A percentile compares a stretch with the other conserved stretches of the same genome.
phyloP scores from a whole-genome alignment of 2,329 filamentous ascomycete species.

The Sporothrix brunneoviolacea region DNA sequence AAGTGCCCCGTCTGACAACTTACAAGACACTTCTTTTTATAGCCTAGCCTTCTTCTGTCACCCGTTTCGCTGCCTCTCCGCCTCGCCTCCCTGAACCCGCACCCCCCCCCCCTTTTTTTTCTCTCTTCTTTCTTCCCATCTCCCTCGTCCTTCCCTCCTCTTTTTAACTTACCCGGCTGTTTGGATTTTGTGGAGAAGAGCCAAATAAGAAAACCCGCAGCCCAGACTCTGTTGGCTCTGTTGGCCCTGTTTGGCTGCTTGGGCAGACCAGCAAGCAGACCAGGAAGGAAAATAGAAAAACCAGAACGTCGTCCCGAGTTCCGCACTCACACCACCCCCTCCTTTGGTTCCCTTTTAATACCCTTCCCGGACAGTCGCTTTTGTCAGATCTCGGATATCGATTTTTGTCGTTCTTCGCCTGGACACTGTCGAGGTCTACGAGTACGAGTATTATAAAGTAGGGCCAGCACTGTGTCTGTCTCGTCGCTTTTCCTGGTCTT shows the following conservation, averaged over 20 bases:
- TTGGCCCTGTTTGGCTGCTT: not conserved
- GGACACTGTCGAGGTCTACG: no score
- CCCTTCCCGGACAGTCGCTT: not conserved
- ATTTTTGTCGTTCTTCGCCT: no score
- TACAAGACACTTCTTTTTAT: no score
- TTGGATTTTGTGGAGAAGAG: constrained; percentile 15
- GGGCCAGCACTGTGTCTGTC: not conserved
- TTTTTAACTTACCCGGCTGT: constrained; percentile 13
- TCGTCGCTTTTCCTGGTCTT: not conserved
- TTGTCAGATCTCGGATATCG: no score
- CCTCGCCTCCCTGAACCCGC: not conserved
- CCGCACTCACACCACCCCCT: constrained; percentile 8
- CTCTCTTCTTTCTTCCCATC: not conserved
- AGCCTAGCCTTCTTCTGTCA: no score
- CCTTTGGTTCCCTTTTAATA: not conserved
- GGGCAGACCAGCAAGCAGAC: not conserved
- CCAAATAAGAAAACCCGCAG: not conserved
- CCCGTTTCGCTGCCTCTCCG: no score
- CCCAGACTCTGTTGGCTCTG: not conserved
- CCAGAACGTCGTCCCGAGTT: not conserved
- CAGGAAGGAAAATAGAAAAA: not conserved
- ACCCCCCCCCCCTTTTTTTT: not conserved
- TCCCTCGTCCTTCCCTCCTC: not conserved
- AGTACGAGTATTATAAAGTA: no score
- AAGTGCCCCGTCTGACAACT: no score